Conservation (phyloP, 2,329 filamentous ascomycete species). For the Aureobasidium namibiae region DNA sequence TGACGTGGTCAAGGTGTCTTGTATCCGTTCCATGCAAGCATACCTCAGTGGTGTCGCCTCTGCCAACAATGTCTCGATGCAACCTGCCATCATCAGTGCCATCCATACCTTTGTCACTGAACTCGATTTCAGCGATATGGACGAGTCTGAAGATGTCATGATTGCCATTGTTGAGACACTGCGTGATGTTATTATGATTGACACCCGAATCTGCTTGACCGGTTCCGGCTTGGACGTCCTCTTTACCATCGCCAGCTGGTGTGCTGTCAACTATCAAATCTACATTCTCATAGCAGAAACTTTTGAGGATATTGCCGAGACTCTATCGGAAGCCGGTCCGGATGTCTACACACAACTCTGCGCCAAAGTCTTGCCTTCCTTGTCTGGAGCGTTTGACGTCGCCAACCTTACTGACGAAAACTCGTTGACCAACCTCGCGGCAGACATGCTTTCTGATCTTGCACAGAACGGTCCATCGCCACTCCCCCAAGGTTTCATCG, state of each 20-base stretch:
- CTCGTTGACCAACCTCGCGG: conserved; percentile 76
- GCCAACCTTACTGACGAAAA: conserved; percentile 78
- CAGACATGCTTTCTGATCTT: conserved; percentile 72
- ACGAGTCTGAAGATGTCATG: conserved; percentile 85
- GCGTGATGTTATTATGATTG: conserved; percentile 71
- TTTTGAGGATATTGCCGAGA: conserved; percentile 77
- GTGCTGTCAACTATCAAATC: conserved; percentile 83
- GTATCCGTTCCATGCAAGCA: conserved; percentile 75
- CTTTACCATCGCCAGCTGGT: conserved; percentile 81
- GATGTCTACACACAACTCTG: conserved; percentile 72
- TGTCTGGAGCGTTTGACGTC: conserved; percentile 84
- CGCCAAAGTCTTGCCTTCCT: conserved; percentile 73
- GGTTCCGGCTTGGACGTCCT: conserved; percentile 73
- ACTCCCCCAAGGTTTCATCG: conserved; percentile 77
- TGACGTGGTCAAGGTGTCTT: conserved; percentile 86
- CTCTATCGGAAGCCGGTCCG: conserved; percentile 54
- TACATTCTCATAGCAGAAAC: conserved; percentile 80
- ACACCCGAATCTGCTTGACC: conserved; percentile 65
- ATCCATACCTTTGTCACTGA: conserved; percentile 65
- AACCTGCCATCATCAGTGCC: conserved; percentile 52
- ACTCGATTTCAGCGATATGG: conserved; percentile 74
- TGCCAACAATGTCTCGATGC: conserved; percentile 46
- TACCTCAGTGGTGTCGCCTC: conserved; percentile 49
- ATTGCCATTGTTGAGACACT: conserved; percentile 84
- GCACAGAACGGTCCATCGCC: conserved; percentile 77